These are phyloP conservation scores for Rubia tinctorum DNA, from an alignment of 305 asterid species.

Conservation along the genomic window DNA sequence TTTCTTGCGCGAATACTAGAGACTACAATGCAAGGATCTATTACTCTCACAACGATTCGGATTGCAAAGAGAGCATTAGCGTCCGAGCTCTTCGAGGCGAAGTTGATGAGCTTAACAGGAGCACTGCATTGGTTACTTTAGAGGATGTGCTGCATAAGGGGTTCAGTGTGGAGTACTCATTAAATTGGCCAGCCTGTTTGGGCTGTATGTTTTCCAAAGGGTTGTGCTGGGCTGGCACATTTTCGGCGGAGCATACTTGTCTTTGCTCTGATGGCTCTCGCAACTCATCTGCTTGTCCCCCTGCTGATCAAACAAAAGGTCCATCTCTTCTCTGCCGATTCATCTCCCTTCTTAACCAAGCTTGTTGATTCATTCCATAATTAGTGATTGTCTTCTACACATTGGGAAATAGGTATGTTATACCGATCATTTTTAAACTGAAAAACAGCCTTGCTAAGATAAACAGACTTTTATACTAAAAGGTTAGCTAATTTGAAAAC, in stretches of 20 bases:
- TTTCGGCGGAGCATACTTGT: neutral
- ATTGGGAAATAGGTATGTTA: no score
- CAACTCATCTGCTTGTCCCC: no score
- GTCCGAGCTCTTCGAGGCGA: constrained; percentile 14
- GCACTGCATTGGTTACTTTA: neutral
- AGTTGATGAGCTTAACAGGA: neutral
- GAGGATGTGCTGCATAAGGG: constrained; percentile 16
- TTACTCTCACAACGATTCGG: neutral
- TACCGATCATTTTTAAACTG: no score
- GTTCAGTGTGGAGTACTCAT: constrained; percentile 9
- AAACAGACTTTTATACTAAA: no score
- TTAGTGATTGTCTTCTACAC: neutral
- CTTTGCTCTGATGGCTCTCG: constrained; percentile 7
- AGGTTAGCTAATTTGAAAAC: no score
- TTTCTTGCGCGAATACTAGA: constrained; percentile 1
- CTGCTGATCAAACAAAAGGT: neutral
- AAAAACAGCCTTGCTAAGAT: no score
- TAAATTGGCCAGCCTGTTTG: constrained; percentile 2
- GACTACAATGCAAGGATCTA: neutral
- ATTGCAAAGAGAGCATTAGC: neutral
- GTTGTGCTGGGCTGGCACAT: constrained; percentile 5
- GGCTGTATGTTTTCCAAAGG: constrained; percentile 18
- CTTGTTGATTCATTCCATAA: neutral
- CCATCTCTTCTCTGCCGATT: neutral
- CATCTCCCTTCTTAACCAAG: neutral